Percentiles rank a stretch among this genome's conserved stretches.
These are phyloP conservation scores for Imleria badia DNA, from an alignment of 768 basidiomycete species.

Conservation along the genomic window DNA sequence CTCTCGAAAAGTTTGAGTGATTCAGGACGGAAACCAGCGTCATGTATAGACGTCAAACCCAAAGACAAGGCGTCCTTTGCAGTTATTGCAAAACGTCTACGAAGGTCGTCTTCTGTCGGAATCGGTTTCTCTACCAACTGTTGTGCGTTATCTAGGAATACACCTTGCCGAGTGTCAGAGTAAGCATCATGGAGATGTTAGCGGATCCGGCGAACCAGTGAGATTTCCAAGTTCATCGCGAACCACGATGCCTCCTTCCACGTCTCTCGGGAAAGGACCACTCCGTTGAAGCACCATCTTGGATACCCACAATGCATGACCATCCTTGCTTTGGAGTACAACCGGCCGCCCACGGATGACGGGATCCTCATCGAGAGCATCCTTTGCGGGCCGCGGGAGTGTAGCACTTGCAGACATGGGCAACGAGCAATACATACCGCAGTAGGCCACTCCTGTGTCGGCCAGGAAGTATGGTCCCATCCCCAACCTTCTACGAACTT, in stretches of 20 bases:
- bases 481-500: constrained; percentile 78
- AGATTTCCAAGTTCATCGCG: constrained; percentile 65
- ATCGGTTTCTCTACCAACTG: constrained; percentile 63
- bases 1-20: constrained; percentile 75
- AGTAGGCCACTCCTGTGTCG: constrained; percentile 58
- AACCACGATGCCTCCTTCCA: constrained; percentile 82
- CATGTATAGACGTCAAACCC: constrained; percentile 85
- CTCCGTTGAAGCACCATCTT: constrained; percentile 55
- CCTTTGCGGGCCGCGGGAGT: constrained; percentile 40
- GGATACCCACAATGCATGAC: constrained; percentile 88
- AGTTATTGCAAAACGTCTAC: constrained; percentile 58
- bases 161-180: constrained; percentile 41
- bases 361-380: constrained; percentile 69
- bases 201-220: constrained; percentile 51
- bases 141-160: constrained; percentile 87
- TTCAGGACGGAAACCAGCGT: constrained; percentile 69
- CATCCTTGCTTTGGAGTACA: constrained; percentile 81
- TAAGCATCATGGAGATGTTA: constrained; percentile 1
- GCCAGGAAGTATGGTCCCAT: constrained; percentile 89
- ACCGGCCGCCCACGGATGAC: constrained; percentile 68
- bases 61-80: constrained; percentile 64
- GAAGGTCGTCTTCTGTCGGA: constrained; percentile 61
- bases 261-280: constrained; percentile 58
- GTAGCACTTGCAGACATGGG: background rate
- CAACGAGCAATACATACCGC: constrained; percentile 46